Evolutionary conservation across 352 stramenopile species (phyloP), one percentile per base, ranked within the genome.

Genomic region (Phytophthora macrochlamydospora): DNA sequence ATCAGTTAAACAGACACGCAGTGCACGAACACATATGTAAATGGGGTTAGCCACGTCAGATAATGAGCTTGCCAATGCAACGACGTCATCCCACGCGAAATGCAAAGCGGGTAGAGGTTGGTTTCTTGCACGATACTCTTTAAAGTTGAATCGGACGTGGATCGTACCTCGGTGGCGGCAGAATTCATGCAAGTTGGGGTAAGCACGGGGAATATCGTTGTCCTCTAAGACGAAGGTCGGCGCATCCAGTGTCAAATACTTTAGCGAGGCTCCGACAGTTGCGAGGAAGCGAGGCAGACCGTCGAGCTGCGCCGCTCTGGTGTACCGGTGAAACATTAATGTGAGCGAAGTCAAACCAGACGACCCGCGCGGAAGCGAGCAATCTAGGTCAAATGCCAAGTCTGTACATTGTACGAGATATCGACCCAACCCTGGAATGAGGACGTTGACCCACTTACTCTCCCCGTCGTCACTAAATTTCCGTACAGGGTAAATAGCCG

Each of bases 391-490:
- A 31, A 24, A 9, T 13, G 40, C 29, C 33, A 68, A 48, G 51
- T 62, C 40, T 28, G 1, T 33, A n/a, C 54, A 54, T 32, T 63
- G 31, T 4, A 56, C 51, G 7, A 51, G 35, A 31, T 52, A 67
- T 13, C 60, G 46, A 8, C 54, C 54, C 32, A 69, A 63, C 0
- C 62, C 62, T 50, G 53, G 62, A 18, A 69, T 51, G 13, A 69
- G 24, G 6, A 69, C 38, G 49, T 69, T 55, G 18, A 69, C 62
- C 33, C 43, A 38, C 2, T 59, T 38, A 50, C 40, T 63, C 24
- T 32, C 44, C 12, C 49, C 54, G 42, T 64, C 48, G 35, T 63
- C 45, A 37, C 38, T 62, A 29, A 67, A 57, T 3, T 31, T 59
- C 9, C 50, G 18, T 1, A 66, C 59, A 14, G 37, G 51, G 1